Conservation (phyloP, 495 filamentous ascomycete species). For the Talaromyces ruber region DNA sequence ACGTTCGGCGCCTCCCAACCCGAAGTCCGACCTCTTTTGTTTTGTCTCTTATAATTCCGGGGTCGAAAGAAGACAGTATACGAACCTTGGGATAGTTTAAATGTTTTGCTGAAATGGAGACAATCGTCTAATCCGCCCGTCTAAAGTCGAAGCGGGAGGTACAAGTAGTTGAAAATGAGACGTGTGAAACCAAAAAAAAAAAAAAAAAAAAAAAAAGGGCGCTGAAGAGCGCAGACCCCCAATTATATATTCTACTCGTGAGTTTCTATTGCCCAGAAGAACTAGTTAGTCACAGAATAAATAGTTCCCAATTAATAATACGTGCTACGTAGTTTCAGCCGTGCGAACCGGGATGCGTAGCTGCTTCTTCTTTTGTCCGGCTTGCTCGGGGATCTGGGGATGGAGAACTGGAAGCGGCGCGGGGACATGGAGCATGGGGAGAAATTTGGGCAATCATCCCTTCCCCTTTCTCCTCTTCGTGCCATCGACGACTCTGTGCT, state of each 20-base stretch:
- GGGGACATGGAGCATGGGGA: not conserved
- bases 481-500: not conserved
- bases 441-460: too few relatives aligned
- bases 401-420: not conserved
- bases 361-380: not conserved
- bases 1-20: not conserved
- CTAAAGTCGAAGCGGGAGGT: not conserved
- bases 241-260: not conserved
- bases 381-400: not conserved
- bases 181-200: too few relatives aligned
- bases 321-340: not conserved
- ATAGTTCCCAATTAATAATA: not conserved
- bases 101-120: not conserved
- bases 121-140: not conserved
- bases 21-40: not conserved
- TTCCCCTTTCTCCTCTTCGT: not conserved
- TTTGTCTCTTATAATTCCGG: not conserved
- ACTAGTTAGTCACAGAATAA: not conserved
- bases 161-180: not conserved
- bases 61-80: not conserved
- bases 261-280: not conserved
- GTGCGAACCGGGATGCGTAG: not conserved
- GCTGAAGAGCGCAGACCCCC: not conserved
- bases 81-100: not conserved
- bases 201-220: not conserved